A percentile compares a stretch with the other conserved stretches of the same genome.
These are phyloP conservation scores for Myriosclerotinia curreyana DNA, from an alignment of 2,329 filamentous ascomycete genomes.

Conservation along the genomic window DNA sequence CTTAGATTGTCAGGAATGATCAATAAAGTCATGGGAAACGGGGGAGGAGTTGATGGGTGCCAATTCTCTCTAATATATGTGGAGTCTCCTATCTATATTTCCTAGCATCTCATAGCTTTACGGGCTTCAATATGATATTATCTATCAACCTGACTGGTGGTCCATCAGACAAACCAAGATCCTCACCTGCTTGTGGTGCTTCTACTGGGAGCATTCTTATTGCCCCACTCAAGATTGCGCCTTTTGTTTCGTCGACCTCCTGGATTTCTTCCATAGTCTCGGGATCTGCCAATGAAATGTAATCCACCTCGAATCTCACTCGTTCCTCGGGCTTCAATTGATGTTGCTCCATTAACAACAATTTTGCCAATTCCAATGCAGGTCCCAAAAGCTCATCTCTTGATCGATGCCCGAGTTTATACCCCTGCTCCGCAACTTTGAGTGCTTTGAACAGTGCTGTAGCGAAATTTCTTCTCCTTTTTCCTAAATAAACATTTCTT, in stretches of 20 bases:
- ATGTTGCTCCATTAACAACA: slow-evolving; percentile 59
- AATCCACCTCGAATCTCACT: slow-evolving; percentile 79
- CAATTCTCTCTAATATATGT: not conserved
- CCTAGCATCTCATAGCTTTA: slow-evolving; percentile 25
- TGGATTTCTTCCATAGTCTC: slow-evolving; percentile 77
- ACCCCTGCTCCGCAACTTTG: slow-evolving; percentile 65
- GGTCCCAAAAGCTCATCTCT: slow-evolving; percentile 69
- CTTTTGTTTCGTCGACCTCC: slow-evolving; percentile 63
- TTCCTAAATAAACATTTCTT: slow-evolving; percentile 87
- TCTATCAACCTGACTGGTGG: slow-evolving; percentile 87
- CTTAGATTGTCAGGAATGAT: too few relatives aligned
- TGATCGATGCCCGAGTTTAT: slow-evolving; percentile 50
- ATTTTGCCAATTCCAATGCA: slow-evolving; percentile 59
- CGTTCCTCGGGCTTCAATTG: slow-evolving; percentile 56
- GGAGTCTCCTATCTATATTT: not conserved
- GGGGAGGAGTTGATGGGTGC: not conserved
- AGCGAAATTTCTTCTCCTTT: slow-evolving; percentile 67
- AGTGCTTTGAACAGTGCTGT: slow-evolving; percentile 70
- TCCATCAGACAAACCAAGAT: slow-evolving; percentile 68
- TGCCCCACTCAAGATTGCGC: slow-evolving; percentile 85
- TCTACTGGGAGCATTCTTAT: slow-evolving; percentile 86
- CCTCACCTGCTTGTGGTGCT: slow-evolving; percentile 64
- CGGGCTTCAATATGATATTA: slow-evolving; percentile 71
- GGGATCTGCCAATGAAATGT: slow-evolving; percentile 86
- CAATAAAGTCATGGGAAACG: too few relatives aligned